Conservation (phyloP, 148 eudicot species). For the Vaccinium vitisidaea region DNA sequence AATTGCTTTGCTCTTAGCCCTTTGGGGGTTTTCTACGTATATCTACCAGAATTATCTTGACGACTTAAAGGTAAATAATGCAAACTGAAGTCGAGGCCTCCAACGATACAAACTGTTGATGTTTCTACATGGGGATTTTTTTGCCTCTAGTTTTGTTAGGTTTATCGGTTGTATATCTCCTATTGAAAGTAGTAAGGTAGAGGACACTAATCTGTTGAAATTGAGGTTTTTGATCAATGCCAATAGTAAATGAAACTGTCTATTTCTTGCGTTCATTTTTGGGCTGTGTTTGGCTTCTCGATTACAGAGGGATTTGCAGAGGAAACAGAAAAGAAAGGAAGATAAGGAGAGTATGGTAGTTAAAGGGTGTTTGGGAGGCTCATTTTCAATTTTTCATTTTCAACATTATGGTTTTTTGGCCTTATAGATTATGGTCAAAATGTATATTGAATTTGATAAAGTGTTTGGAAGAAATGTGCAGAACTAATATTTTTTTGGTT, state of each 20-base stretch:
- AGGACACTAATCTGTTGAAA: neutral
- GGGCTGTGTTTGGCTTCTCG: no score
- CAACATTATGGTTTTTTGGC: no score
- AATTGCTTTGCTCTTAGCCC: neutral
- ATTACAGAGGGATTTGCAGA: no score
- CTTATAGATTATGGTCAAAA: no score
- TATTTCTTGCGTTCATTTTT: no score
- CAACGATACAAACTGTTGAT: conserved; percentile 20
- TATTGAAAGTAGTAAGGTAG: conserved; percentile 20
- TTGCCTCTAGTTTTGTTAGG: neutral
- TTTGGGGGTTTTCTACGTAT: conserved; percentile 31
- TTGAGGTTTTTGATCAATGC: neutral
- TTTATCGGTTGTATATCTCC: neutral
- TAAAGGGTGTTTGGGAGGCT: no score
- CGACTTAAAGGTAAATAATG: conserved; percentile 33
- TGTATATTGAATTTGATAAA: no score
- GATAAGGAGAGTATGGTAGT: no score
- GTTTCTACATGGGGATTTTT: neutral
- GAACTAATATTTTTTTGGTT: no score
- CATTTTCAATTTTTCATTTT: no score
- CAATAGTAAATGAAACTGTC: neutral
- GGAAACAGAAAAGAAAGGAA: no score
- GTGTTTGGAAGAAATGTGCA: no score
- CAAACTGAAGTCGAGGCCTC: conserved; percentile 12
- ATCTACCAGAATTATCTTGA: conserved; percentile 84